phyloP scores from a whole-genome alignment of 139 green algal genomes.

The Spirogloea muscicola region DNA sequence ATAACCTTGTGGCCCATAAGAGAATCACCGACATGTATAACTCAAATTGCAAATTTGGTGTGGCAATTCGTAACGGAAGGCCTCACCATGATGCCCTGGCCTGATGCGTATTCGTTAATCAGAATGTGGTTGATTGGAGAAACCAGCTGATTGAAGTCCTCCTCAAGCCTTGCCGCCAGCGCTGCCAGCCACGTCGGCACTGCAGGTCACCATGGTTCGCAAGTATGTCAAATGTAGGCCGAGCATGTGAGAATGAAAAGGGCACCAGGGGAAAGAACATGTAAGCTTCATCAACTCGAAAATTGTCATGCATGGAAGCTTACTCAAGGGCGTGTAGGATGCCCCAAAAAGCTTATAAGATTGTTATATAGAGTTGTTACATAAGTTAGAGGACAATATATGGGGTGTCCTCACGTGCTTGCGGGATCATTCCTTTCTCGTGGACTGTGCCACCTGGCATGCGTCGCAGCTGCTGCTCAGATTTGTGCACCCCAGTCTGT shows the following conservation, averaged over 20 bases:
- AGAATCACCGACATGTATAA: no score
- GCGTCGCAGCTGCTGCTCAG: background rate
- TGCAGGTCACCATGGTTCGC: background rate
- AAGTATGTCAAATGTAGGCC: background rate
- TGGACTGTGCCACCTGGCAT: constrained; percentile 24
- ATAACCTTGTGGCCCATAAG: no score
- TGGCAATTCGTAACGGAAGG: no score
- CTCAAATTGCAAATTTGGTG: no score
- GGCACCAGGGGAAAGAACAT: no score
- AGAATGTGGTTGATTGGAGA: constrained; percentile 40
- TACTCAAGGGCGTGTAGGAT: no score
- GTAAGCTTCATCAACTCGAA: no score
- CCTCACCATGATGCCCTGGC: constrained; percentile 43
- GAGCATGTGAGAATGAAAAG: background rate
- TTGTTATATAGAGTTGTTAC: background rate
- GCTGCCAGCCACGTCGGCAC: constrained; percentile 20
- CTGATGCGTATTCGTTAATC: constrained; percentile 44
- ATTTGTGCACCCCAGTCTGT: background rate
- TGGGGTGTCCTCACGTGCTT: constrained; percentile 12
- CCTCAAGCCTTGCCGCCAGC: constrained; percentile 11
- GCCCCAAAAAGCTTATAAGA: no score
- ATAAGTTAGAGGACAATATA: background rate
- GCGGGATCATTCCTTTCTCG: constrained; percentile 24
- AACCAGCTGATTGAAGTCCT: constrained; percentile 15
- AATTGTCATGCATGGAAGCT: no score